Conservation (phyloP, 202 grass and related monocot genomes). For the Saccharum hybrid region DNA sequence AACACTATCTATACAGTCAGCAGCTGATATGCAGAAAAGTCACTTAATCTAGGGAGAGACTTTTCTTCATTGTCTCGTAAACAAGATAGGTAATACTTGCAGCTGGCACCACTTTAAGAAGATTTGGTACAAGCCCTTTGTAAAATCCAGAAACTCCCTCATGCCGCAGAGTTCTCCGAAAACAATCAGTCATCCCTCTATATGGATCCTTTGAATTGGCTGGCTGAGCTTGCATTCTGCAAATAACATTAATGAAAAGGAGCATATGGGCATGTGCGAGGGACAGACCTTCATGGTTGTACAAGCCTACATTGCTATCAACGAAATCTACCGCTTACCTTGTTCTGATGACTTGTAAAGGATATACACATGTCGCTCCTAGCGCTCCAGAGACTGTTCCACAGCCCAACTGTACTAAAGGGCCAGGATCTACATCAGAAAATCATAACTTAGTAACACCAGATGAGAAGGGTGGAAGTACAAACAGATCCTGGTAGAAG, state of each 20-base stretch:
- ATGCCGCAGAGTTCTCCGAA: constrained; percentile 59
- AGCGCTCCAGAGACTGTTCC: constrained; percentile 88
- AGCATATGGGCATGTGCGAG: background rate
- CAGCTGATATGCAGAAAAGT: constrained; percentile 39
- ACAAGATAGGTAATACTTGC: constrained; percentile 94
- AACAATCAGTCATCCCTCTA: constrained; percentile 80
- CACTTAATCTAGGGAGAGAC: constrained; percentile 70
- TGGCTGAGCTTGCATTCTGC: constrained; percentile 72
- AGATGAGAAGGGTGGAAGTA: constrained; percentile 26
- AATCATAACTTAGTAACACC: constrained; percentile 18
- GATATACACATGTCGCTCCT: constrained; percentile 89
- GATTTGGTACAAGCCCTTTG: constrained; percentile 79
- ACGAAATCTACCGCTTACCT: constrained; percentile 49
- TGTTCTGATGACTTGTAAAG: constrained; percentile 92
- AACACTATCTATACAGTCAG: constrained; percentile 64
- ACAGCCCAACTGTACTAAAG: constrained; percentile 79
- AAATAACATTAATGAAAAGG: constrained; percentile 35
- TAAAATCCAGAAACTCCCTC: constrained; percentile 81
- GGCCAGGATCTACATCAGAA: constrained; percentile 72
- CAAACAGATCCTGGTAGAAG: constrained; percentile 24
- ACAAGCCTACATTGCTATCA: constrained; percentile 25
- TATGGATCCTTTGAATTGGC: constrained; percentile 60
- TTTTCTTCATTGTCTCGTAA: constrained; percentile 91
- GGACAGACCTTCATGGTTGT: background rate
- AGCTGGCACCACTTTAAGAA: constrained; percentile 87